Evolutionary conservation across 768 basidiomycete species (phyloP).

Genomic region (Podaxis sp.): DNA sequence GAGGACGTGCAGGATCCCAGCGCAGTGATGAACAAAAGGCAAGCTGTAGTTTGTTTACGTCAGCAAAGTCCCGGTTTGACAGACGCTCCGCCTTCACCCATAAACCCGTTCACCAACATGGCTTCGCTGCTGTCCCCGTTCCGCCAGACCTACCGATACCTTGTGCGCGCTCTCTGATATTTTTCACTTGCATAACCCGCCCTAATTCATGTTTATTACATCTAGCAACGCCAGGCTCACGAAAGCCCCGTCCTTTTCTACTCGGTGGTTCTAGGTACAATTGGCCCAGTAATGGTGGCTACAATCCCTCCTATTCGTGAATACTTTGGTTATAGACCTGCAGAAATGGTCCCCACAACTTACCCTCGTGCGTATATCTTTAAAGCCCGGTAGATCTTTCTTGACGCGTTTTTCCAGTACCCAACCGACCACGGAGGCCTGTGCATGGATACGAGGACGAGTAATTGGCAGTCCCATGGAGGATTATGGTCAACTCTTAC

Average conservation of each 20-base stretch:
- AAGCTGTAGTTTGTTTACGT: slow-evolving; percentile 10
- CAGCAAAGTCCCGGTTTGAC: slow-evolving; percentile 12
- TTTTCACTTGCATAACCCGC: background rate
- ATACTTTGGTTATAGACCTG: slow-evolving; percentile 66
- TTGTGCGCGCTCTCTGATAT: slow-evolving; percentile 27
- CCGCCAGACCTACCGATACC: slow-evolving; percentile 51
- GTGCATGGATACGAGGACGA: slow-evolving; percentile 77
- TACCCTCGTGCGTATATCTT: slow-evolving; percentile 68
- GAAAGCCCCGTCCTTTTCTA: slow-evolving; percentile 91
- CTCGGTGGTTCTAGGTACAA: slow-evolving; percentile 70
- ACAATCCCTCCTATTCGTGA: slow-evolving; percentile 78
- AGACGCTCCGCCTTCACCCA: background rate
- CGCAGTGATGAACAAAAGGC: background rate
- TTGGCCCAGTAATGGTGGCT: slow-evolving; percentile 75
- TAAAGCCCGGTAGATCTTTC: background rate
- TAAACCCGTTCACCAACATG: slow-evolving; percentile 29
- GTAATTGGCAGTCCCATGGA: slow-evolving; percentile 16
- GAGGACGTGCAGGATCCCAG: background rate
- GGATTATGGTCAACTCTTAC: background rate
- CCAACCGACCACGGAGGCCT: slow-evolving; percentile 66
- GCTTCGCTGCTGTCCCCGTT: slow-evolving; percentile 46
- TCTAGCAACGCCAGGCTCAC: slow-evolving; percentile 87
- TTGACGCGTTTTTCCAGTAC: slow-evolving; percentile 43
- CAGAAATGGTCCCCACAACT: slow-evolving; percentile 70
- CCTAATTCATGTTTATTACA: slow-evolving; percentile 8